These are phyloP conservation scores for Epichloe sibirici DNA, from an alignment of 2,329 filamentous ascomycete species.

Conservation along the genomic window DNA sequence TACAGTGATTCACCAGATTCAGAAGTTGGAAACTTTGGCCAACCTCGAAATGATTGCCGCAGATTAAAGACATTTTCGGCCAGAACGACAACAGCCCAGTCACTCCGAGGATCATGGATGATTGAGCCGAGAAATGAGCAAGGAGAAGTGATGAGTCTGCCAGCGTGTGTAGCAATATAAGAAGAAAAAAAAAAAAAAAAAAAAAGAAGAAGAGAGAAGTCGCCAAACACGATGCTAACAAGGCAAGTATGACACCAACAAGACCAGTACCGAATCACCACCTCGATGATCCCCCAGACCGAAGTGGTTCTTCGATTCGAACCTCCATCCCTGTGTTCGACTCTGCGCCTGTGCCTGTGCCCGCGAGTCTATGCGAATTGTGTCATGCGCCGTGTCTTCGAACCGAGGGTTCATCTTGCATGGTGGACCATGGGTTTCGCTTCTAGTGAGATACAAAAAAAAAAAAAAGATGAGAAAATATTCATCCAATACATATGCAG, in stretches of 20 bases:
- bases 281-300: constrained; percentile 52
- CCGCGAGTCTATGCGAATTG: background rate
- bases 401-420: background rate
- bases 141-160: background rate
- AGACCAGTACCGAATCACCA: constrained; percentile 53
- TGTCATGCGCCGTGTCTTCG: background rate
- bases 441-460: background rate
- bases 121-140: constrained; percentile 40
- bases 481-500: background rate
- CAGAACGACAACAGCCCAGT: constrained; percentile 55
- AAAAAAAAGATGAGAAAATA: background rate
- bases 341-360: background rate
- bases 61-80: constrained; percentile 55
- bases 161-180: no score
- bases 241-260: constrained; percentile 49
- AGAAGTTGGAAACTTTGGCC: background rate
- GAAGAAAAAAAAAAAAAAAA: no score
- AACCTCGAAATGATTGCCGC: constrained; percentile 41
- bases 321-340: background rate
- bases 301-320: constrained; percentile 11
- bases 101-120: constrained; percentile 52
- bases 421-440: background rate
- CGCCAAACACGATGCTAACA: constrained; percentile 26
- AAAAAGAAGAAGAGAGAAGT: background rate
- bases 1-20: no score